These are phyloP conservation scores for Dictyostelium firmibasis DNA, from an alignment of 78 protist species.

Conservation along the genomic window DNA sequence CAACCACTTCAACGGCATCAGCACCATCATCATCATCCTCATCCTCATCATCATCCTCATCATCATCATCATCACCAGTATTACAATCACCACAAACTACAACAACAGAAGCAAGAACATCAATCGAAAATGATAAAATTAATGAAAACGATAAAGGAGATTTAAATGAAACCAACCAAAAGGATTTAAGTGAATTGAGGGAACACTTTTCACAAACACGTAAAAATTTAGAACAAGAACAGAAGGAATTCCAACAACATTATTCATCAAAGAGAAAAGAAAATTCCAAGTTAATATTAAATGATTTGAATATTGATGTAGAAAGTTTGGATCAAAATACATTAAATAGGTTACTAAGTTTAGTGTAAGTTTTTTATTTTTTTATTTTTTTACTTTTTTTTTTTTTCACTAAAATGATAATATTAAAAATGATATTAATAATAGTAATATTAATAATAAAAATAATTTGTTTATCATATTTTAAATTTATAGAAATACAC, in stretches of 20 bases:
- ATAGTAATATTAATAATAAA: neutral
- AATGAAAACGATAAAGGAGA: neutral
- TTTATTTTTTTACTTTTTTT: neutral
- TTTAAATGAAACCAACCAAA: neutral
- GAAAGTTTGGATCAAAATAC: neutral
- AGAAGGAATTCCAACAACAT: neutral
- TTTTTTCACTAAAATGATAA: too few species aligned
- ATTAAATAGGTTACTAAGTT: neutral
- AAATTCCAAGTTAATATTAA: neutral
- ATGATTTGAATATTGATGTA: neutral
- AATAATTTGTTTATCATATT: too few species aligned
- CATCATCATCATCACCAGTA: neutral
- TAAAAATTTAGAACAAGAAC: neutral
- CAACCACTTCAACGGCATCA: neutral
- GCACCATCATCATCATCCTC: neutral
- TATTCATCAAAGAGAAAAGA: neutral
- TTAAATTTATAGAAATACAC: neutral
- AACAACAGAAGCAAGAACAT: neutral
- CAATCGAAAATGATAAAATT: neutral
- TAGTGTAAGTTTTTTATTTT: neutral
- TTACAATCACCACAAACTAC: neutral
- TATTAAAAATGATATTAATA: too few species aligned
- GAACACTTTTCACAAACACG: neutral
- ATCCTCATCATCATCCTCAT: neutral
- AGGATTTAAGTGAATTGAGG: neutral